These are phyloP conservation scores for Boletales sp. DNA, from an alignment of 768 basidiomycete species.

Conservation along the genomic window DNA sequence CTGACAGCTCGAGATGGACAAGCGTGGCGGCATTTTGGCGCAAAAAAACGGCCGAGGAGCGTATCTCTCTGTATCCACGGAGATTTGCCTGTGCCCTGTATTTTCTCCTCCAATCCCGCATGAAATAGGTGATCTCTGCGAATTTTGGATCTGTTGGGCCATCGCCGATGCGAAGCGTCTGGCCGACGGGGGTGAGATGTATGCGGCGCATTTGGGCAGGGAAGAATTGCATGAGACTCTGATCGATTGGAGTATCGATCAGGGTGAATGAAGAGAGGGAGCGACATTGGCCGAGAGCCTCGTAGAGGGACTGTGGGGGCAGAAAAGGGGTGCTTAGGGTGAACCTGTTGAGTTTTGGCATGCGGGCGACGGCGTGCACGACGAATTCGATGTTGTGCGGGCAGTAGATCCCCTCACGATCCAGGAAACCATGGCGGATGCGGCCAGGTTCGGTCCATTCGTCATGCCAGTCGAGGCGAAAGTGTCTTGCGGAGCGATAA, in stretches of 20 bases:
- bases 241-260: slow-evolving; percentile 35
- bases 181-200: slow-evolving; percentile 32
- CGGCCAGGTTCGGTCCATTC: slow-evolving; percentile 36
- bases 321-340: slow-evolving; percentile 32
- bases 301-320: slow-evolving; percentile 28
- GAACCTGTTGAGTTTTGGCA: slow-evolving; percentile 29
- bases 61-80: slow-evolving; percentile 28
- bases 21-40: slow-evolving; percentile 28
- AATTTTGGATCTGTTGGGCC: slow-evolving; percentile 32
- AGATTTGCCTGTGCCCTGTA: slow-evolving; percentile 30
- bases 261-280: slow-evolving; percentile 26
- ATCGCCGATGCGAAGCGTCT: slow-evolving; percentile 32
- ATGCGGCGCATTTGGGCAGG: slow-evolving; percentile 23
- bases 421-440: slow-evolving; percentile 30
- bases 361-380: slow-evolving; percentile 22
- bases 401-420: slow-evolving; percentile 31
- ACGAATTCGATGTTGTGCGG: slow-evolving; percentile 25
- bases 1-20: slow-evolving; percentile 30
- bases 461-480: slow-evolving; percentile 33
- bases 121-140: slow-evolving; percentile 31
- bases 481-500: slow-evolving; percentile 21
- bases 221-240: slow-evolving; percentile 30
- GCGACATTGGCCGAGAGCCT: slow-evolving; percentile 25
- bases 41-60: slow-evolving; percentile 28
- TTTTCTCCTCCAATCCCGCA: slow-evolving; percentile 35